Evolutionary conservation across 257 asterid genomes (phyloP).

Genomic region (Fraxinus pennsylvanica): DNA sequence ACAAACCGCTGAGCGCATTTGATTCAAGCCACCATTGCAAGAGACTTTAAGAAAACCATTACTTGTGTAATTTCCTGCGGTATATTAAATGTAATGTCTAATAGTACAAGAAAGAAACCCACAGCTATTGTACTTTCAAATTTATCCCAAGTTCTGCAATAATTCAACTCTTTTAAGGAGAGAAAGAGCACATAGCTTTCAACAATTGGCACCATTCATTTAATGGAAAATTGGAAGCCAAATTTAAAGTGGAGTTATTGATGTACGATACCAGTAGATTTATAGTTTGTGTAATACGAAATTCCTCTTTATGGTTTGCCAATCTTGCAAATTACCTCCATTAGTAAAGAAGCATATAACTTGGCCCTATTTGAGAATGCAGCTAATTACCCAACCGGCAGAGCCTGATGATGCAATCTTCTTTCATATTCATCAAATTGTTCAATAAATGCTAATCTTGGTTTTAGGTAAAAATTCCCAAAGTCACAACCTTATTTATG

Average conservation of each 20-base stretch:
- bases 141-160: background rate
- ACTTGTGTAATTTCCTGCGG: conserved; percentile 76
- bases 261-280: background rate
- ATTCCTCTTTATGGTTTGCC: background rate
- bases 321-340: background rate
- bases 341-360: background rate
- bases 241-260: background rate
- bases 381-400: background rate
- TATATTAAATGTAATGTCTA: conserved; percentile 4
- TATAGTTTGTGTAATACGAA: background rate
- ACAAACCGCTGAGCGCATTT: conserved; percentile 95
- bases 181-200: background rate
- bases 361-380: background rate
- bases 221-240: background rate
- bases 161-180: background rate
- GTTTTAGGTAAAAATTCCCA: background rate
- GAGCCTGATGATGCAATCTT: background rate
- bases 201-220: background rate
- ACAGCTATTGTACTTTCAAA: background rate
- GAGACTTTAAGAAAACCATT: conserved; percentile 83
- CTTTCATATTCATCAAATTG: background rate
- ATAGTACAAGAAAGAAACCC: background rate
- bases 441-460: background rate
- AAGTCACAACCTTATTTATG: background rate
- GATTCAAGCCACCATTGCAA: conserved; percentile 97